Evolutionary conservation across 2,329 filamentous ascomycete species (phyloP).

Genomic region (Fusarium musae): DNA sequence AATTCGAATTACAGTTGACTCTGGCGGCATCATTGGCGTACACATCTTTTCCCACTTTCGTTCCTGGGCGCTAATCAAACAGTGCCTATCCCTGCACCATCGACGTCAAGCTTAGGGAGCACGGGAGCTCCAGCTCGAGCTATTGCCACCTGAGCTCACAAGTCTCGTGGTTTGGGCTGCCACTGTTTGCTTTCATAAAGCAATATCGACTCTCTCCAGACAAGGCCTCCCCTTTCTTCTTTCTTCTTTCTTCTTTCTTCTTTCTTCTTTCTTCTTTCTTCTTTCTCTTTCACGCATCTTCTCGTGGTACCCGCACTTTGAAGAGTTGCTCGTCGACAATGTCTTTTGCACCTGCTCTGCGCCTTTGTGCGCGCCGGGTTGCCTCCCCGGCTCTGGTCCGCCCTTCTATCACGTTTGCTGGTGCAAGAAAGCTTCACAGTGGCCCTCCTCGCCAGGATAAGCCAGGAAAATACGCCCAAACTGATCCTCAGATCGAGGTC

Average conservation of each 20-base stretch:
- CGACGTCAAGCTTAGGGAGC: constrained; percentile 34
- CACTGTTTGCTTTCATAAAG: constrained; percentile 22
- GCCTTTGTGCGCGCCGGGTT: constrained; percentile 44
- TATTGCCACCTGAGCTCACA: constrained; percentile 31
- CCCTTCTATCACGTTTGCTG: constrained; percentile 37
- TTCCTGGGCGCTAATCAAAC: constrained; percentile 27
- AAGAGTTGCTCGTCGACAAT: constrained; percentile 10
- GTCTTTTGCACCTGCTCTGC: constrained; percentile 44
- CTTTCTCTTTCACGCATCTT: background rate
- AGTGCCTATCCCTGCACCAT: constrained; percentile 27
- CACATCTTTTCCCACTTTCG: constrained; percentile 37
- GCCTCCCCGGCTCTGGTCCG: constrained; percentile 35
- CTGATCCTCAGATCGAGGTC: constrained; percentile 80
- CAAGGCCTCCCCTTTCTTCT: background rate
- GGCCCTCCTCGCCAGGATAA: constrained; percentile 52
- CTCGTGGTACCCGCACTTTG: background rate
- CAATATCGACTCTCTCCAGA: background rate
- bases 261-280: background rate
- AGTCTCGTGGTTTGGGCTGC: constrained; percentile 1
- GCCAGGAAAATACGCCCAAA: constrained; percentile 78
- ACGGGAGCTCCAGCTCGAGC: constrained; percentile 28
- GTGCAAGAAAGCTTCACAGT: constrained; percentile 48
- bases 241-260: background rate
- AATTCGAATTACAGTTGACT: background rate
- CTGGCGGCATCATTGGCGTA: constrained; percentile 10